Percentiles rank a stretch among this genome's conserved stretches.
Conservation (phyloP, 2,329 filamentous ascomycete genomes). For the Monosporascus sp. region DNA sequence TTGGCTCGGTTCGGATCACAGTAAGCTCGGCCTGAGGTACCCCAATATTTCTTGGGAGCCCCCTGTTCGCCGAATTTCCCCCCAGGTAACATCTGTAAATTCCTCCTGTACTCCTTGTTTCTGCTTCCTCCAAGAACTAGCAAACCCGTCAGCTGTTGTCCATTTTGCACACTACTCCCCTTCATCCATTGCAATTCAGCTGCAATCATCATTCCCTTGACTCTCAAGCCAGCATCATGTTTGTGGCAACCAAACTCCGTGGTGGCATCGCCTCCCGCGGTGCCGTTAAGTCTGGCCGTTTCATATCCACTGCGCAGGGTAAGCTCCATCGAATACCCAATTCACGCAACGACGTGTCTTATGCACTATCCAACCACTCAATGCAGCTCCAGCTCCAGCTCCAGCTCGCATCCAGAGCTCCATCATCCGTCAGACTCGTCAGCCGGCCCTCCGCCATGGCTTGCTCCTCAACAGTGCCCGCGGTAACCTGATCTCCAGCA, state of each 20-base stretch:
- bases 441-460: conserved; percentile 11
- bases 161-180: background rate
- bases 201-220: background rate
- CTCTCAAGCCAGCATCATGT: conserved; percentile 10
- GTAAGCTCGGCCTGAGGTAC: too few relatives aligned
- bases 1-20: too few relatives aligned
- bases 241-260: conserved; percentile 15
- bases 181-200: background rate
- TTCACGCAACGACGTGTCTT: conserved; percentile 1
- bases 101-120: background rate
- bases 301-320: conserved; percentile 16
- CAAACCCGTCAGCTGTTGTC: background rate
- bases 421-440: conserved; percentile 16
- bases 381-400: background rate
- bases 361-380: background rate
- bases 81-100: too few relatives aligned
- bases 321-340: conserved; percentile 8
- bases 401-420: conserved; percentile 21
- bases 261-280: conserved; percentile 17
- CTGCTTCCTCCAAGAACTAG: background rate
- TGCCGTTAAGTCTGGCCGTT: conserved; percentile 15
- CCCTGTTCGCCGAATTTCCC: too few relatives aligned
- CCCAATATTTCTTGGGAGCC: too few relatives aligned
- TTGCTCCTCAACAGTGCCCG: conserved; percentile 19
- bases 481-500: conserved; percentile 11